Evolutionary conservation across 176 grass and related monocot genomes (phyloP).

Genomic region (Aegilops longissima): DNA sequence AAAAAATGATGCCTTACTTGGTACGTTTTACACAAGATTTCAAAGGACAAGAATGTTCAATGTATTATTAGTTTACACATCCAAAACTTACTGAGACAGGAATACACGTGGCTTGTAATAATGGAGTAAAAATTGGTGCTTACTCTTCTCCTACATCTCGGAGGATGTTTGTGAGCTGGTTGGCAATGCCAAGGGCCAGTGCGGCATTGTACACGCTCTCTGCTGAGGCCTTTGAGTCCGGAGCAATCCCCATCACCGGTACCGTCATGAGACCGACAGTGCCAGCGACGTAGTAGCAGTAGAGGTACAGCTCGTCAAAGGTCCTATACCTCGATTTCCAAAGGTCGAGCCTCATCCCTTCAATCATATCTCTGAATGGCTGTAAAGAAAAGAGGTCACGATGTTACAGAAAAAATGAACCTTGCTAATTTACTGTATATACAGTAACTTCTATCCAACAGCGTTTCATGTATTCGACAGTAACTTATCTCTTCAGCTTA

Average conservation of each 20-base stretch:
- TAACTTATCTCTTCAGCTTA: not conserved
- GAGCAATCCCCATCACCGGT: slow-evolving; percentile 92
- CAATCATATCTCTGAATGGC: slow-evolving; percentile 98
- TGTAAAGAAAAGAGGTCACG: slow-evolving; percentile 10
- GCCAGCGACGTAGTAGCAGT: slow-evolving; percentile 96
- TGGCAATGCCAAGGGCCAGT: slow-evolving; percentile 85
- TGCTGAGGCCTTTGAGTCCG: slow-evolving; percentile 67
- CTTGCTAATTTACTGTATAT: not conserved
- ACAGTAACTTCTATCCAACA: not conserved
- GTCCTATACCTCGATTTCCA: slow-evolving; percentile 83
- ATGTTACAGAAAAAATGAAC: not conserved
- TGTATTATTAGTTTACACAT: not conserved
- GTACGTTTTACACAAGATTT: not conserved
- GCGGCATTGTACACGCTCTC: slow-evolving; percentile 84
- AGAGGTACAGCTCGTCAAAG: slow-evolving; percentile 95
- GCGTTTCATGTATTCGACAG: not conserved
- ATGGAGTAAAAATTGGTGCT: slow-evolving; percentile 19
- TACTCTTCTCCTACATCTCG: slow-evolving; percentile 98
- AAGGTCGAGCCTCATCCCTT: slow-evolving; percentile 95
- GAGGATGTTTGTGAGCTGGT: slow-evolving; percentile 98
- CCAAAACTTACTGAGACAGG: not conserved
- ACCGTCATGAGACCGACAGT: slow-evolving; percentile 95
- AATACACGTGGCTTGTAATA: not conserved
- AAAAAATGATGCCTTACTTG: not conserved
- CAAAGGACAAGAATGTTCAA: not conserved